Base-by-base conservation (phyloP, 1,284 basidiomycete species). In the Sanghuangporus baumii region DNA sequence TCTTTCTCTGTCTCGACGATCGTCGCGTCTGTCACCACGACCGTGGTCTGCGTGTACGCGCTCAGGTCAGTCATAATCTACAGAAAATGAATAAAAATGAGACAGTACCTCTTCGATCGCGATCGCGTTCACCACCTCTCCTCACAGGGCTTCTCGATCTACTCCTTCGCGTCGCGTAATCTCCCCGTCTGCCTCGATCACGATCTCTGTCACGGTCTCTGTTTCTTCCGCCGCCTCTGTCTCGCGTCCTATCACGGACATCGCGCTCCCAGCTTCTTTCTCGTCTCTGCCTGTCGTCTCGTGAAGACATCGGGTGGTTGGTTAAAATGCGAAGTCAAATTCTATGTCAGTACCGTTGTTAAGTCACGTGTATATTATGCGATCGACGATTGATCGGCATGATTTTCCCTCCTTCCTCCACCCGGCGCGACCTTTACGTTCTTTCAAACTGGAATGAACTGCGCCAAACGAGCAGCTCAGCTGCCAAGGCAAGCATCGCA, bases 251-350 rank as follows among this genome's bases (percentile, higher is more conserved):
- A 57, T 79, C 75, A 11, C 75, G 74, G 65, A 81, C 81, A 61
- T 84, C 84, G 63, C 81, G 78, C 67, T 89, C 88, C 82, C 85
- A 82, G 70, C 86, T 88, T 66, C 86, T 75, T 67, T 89, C 88
- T 64, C 85, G 82, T 70, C 83, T 75, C 69, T 83, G 78, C 70
- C 81, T 72, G 68, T 87, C 85, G 62, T 75, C 69, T 62, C 79
- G 78, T 26, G 80, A 79, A 65, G 82, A 82, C 81, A 82, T 83
- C 50, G 46, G 41, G 63, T 37, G 47, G 36, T 16, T 34, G 26
- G 37, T 3, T 54, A 38, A 6, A 40, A 54, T 46, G 59, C 9
- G 18, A 18, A 40, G 50, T 20, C 55, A 8, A 26, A 8, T 23
- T 18, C 6, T 23, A 34, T 9, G 50, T 31, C 50, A 8, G 11